A percentile compares a stretch with the other conserved stretches of the same genome.
These are phyloP conservation scores for Pseudogymnoascus sp. DNA, from an alignment of 2,329 filamentous ascomycete genomes.

Conservation along the genomic window DNA sequence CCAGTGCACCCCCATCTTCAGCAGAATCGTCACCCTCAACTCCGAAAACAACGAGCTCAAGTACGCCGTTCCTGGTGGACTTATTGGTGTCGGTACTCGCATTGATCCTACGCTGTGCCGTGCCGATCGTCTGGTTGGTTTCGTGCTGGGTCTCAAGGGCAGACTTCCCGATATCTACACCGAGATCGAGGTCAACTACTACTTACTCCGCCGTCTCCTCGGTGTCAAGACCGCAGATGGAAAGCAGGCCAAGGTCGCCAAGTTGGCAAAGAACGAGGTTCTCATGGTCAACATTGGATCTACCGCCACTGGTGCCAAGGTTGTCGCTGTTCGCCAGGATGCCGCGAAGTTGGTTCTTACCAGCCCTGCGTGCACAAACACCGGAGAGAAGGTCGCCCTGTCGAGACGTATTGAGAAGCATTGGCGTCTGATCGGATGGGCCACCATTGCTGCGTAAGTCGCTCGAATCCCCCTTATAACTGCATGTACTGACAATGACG, in stretches of 20 bases:
- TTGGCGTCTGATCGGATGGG: conserved; percentile 92
- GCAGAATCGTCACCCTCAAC: conserved; percentile 87
- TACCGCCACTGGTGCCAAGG: conserved; percentile 94
- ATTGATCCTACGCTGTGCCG: conserved; percentile 97
- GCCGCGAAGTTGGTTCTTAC: conserved; percentile 91
- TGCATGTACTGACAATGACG: conserved; percentile 15
- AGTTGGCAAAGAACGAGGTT: conserved; percentile 96
- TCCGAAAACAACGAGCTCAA: conserved; percentile 98
- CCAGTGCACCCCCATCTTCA: conserved; percentile 95
- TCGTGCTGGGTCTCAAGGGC: conserved; percentile 91
- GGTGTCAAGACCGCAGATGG: conserved; percentile 97
- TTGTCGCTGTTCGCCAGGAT: conserved; percentile 94
- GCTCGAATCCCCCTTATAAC: not conserved
- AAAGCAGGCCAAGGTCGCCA: conserved; percentile 98
- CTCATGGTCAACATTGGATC: conserved; percentile 99
- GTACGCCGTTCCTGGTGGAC: conserved; percentile 92
- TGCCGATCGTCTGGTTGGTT: conserved; percentile 96
- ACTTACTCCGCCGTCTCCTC: conserved; percentile 84
- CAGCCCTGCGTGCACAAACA: conserved; percentile 89
- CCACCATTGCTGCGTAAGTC: conserved; percentile 63
- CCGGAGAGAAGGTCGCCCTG: conserved; percentile 96
- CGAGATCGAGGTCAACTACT: conserved; percentile 99
- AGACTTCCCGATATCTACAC: conserved; percentile 94
- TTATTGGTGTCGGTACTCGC: conserved; percentile 95
- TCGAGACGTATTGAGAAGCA: conserved; percentile 98